These are phyloP conservation scores for Acanthamoeba castellanii DNA, from an alignment of 208 protist species.

Conservation along the genomic window DNA sequence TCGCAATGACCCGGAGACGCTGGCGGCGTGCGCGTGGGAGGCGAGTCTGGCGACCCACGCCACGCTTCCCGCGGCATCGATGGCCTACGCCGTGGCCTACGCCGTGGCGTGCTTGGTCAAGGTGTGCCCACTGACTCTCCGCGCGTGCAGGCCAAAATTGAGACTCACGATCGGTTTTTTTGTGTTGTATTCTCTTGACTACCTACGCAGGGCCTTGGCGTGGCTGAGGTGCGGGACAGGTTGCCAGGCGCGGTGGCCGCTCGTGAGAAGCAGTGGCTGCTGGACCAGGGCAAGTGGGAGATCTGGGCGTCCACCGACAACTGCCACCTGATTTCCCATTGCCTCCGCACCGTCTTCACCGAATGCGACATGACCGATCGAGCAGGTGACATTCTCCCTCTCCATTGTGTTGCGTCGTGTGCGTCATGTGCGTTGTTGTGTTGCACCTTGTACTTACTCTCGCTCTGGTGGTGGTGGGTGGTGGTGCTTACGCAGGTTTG, in stretches of 20 bases:
- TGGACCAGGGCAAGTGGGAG: not conserved
- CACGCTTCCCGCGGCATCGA: not conserved
- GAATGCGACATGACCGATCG: not conserved
- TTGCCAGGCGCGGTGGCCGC: not conserved
- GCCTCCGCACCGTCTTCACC: not conserved
- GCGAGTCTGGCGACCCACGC: not conserved
- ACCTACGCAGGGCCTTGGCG: not conserved
- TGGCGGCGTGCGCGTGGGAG: not conserved
- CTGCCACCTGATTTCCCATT: slow-evolving; percentile 8
- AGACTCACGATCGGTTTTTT: too few species aligned
- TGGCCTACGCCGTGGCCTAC: slow-evolving; percentile 16
- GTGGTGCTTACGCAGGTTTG: not conserved
- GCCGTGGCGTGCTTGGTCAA: not conserved
- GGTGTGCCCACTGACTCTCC: not conserved
- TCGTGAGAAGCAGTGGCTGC: slow-evolving; percentile 13
- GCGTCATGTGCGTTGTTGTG: not conserved
- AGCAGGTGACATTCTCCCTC: not conserved
- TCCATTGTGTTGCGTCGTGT: not conserved
- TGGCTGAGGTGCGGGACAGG: not conserved
- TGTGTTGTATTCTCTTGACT: too few species aligned
- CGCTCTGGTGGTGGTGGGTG: not conserved
- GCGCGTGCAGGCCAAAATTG: not conserved
- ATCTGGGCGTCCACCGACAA: slow-evolving; percentile 1
- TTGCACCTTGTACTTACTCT: not conserved
- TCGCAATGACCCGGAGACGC: not conserved